phyloP scores from a whole-genome alignment of 148 eudicot genomes.

The Diospyros lotus region DNA sequence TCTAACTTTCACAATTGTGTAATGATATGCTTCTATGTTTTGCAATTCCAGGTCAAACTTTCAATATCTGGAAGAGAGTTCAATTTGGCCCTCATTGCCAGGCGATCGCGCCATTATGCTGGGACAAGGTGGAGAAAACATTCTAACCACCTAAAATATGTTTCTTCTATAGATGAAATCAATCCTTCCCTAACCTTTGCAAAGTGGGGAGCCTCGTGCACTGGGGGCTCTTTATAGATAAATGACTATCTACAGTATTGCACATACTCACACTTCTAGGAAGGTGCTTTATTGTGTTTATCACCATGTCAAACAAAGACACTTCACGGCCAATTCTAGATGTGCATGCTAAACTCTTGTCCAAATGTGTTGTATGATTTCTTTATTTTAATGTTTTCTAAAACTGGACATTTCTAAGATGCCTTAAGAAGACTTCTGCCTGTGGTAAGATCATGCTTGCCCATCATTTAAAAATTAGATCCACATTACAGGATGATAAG shows the following conservation, averaged over 20 bases:
- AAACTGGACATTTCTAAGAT: too few relatives aligned
- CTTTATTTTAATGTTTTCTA: too few relatives aligned
- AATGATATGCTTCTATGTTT: neutral
- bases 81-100: constrained; percentile 63
- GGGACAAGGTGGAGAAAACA: constrained; percentile 63
- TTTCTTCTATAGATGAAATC: neutral
- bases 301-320: too few relatives aligned
- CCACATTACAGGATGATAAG: too few relatives aligned
- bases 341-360: too few relatives aligned
- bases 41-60: constrained; percentile 49
- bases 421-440: too few relatives aligned
- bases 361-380: too few relatives aligned
- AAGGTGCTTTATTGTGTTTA: neutral
- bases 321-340: too few relatives aligned
- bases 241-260: neutral
- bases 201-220: too few relatives aligned
- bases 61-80: constrained; percentile 50
- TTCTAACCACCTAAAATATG: neutral
- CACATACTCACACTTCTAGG: neutral
- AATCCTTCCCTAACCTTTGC: neutral
- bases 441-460: too few relatives aligned
- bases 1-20: neutral
- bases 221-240: neutral
- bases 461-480: too few relatives aligned
- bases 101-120: constrained; percentile 80